Conservation (phyloP, 768 basidiomycete species). For the Strobilomyces confusus region DNA sequence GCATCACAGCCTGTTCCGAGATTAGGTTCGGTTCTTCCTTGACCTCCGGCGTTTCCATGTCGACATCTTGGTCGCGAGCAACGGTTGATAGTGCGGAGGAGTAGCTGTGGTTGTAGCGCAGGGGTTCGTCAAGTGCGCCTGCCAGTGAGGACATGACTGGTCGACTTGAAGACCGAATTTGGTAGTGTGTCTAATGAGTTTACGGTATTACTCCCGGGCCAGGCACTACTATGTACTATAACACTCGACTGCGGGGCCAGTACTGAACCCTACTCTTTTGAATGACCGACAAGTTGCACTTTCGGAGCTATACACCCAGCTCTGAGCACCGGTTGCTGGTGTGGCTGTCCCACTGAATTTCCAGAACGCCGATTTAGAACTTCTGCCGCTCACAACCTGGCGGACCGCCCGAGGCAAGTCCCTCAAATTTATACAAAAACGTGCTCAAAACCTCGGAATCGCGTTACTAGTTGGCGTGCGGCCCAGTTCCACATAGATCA, state of each 20-base stretch:
- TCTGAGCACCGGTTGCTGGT: not conserved
- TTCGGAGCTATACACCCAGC: slow-evolving; percentile 7
- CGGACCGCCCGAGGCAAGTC: not conserved
- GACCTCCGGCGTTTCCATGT: slow-evolving; percentile 36
- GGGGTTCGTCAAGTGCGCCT: slow-evolving; percentile 46
- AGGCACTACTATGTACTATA: not conserved
- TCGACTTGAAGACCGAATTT: slow-evolving; percentile 10
- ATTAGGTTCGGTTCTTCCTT: slow-evolving; percentile 14
- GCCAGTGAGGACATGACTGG: slow-evolving; percentile 55
- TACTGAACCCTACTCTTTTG: not conserved
- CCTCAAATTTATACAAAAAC: not conserved
- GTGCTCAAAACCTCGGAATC: slow-evolving; percentile 16
- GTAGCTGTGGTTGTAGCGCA: slow-evolving; percentile 22
- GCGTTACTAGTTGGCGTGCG: slow-evolving; percentile 18
- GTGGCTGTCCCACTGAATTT: slow-evolving; percentile 19
- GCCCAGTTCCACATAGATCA: not conserved
- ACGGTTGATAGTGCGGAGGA: slow-evolving; percentile 4
- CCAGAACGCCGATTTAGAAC: slow-evolving; percentile 14
- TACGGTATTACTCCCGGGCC: no score
- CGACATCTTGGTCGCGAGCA: slow-evolving; percentile 33
- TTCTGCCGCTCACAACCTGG: not conserved
- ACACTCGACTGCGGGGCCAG: no score
- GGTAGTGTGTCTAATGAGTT: slow-evolving; percentile 1
- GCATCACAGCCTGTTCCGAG: slow-evolving; percentile 19
- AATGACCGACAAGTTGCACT: not conserved